A percentile compares a stretch with the other conserved stretches of the same genome.
Conservation (phyloP, 352 stramenopile genomes). For the Globisporangium nodosum region DNA sequence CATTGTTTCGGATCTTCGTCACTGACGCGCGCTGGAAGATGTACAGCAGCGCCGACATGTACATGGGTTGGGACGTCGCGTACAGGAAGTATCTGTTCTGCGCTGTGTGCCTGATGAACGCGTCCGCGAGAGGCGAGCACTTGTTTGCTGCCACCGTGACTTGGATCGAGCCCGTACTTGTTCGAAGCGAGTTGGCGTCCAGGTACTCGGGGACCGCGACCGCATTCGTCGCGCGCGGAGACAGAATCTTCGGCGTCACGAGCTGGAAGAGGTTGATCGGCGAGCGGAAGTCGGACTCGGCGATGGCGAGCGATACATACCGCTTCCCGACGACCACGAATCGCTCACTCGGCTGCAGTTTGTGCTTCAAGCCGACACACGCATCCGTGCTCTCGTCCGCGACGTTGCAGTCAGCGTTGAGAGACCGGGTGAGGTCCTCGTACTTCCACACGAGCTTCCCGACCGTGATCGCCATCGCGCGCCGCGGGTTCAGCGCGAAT, state of each 20-base stretch:
- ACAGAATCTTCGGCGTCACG: constrained; percentile 7
- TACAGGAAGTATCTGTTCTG: constrained; percentile 21
- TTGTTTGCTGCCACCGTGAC: constrained; percentile 1
- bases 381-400: constrained; percentile 2
- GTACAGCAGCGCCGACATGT: constrained; percentile 37
- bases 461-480: constrained; percentile 27
- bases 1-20: constrained; percentile 12
- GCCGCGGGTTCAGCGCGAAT: constrained; percentile 11
- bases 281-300: constrained; percentile 6
- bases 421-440: constrained; percentile 17
- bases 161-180: neutral
- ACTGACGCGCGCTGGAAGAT: constrained; percentile 50
- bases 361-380: constrained; percentile 26
- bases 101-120: constrained; percentile 26
- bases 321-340: constrained; percentile 13
- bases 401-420: constrained; percentile 7
- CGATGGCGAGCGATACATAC: constrained; percentile 1
- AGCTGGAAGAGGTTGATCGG: constrained; percentile 16
- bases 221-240: constrained; percentile 4
- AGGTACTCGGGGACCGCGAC: constrained; percentile 11
- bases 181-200: neutral
- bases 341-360: constrained; percentile 8
- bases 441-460: constrained; percentile 36
- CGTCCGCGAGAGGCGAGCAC: constrained; percentile 22
- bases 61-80: constrained; percentile 27